Evolutionary conservation across 306 rosid genomes (phyloP).

Genomic region (Comarum palustre): DNA sequence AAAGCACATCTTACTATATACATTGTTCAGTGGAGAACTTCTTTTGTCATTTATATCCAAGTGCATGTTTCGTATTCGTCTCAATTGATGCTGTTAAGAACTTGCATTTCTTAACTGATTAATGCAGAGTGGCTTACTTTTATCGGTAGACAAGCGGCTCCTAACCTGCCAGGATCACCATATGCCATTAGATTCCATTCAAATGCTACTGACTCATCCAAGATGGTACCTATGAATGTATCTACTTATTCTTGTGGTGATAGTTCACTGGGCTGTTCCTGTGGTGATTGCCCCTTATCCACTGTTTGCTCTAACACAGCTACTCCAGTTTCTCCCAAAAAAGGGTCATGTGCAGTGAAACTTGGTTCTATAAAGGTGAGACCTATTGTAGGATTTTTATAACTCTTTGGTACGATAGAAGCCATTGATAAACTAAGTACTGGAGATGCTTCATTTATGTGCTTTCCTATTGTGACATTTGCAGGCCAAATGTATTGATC

Average conservation of each 20-base stretch:
- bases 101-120: conserved; percentile 24
- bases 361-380: conserved; percentile 80
- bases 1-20: not conserved
- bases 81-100: conserved; percentile 16
- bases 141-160: conserved; percentile 72
- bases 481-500: conserved; percentile 87
- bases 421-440: not conserved
- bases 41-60: conserved; percentile 17
- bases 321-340: conserved; percentile 43
- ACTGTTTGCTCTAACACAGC: conserved; percentile 66
- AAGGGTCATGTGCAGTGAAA: conserved; percentile 66
- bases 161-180: conserved; percentile 67
- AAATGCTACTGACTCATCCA: conserved; percentile 50
- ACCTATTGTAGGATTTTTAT: conserved; percentile 10
- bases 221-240: conserved; percentile 88
- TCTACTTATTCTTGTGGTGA: conserved; percentile 90
- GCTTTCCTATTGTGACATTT: conserved; percentile 33
- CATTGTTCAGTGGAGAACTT: conserved; percentile 8
- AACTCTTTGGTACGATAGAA: not conserved
- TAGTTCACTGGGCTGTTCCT: conserved; percentile 88
- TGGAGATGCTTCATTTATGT: conserved; percentile 27
- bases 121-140: conserved; percentile 88
- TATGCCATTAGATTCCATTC: conserved; percentile 63
- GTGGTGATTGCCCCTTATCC: conserved; percentile 93
- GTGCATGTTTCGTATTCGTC: conserved; percentile 23